Evolutionary conservation across 2,329 filamentous ascomycete genomes (phyloP), one percentile per base, ranked within the genome.

Genomic region (Fusarium avenaceum): DNA sequence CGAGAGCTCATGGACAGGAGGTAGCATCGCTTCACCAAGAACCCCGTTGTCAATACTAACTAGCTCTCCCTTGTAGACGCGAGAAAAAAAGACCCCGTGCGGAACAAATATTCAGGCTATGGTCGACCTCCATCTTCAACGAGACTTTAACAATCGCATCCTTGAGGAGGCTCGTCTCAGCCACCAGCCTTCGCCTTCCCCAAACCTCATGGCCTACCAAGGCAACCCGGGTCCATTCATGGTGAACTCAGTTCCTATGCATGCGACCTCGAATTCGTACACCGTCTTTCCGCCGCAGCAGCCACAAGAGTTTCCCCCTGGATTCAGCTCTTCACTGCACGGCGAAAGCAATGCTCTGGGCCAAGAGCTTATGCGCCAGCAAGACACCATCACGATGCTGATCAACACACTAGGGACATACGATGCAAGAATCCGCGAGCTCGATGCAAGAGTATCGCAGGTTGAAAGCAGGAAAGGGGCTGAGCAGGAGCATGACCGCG

Each of bases 81-180:
- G 15, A 20, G 0, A 6, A n/a, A 4, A 65, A 3, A 73, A 65
- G 28, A 8, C 11, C 15, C 46, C 55, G 35, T 71, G 69, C 47
- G 52, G 50, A 26, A 72, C 51, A 19, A 52, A 43, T 22, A 40
- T 73, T 19, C 1, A 10, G 3, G 17, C 40, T 32, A 68, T 74
- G 56, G 57, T 74, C 19, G 60, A 59, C 4, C 62, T 70, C n/a
- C 72, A 74, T 28, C 46, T 74, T 15, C 44, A 55, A 15, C 67
- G 72, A 3, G 69, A 73, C 24, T 32, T 33, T 6, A 14, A 26
- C 28, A 15, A 32, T 7, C 63, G 45, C 26, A 19, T 65, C 32
- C 38, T 54, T 6, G 54, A 48, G 4, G 45, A 33, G 17, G 49
- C 33, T 20, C 48, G 49, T 14, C n/a, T 39, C 19, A 22, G 32